Base-by-base conservation (phyloP, 805 yeast genomes). In the Saturnispora mendoncae region DNA sequence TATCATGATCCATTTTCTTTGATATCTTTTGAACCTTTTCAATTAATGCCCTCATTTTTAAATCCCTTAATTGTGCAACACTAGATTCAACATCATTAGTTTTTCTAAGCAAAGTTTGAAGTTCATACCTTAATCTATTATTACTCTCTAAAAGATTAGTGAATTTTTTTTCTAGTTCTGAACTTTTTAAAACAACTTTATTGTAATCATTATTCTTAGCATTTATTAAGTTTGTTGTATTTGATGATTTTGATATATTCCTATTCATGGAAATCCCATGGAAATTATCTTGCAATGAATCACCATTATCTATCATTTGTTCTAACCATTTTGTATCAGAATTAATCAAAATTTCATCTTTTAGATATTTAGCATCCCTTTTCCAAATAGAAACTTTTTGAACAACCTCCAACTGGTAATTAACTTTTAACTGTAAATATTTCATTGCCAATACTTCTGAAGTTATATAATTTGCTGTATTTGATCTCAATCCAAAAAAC, bases 61-160 rank as follows among this genome's bases (percentile, higher is more conserved):
- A 57, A 33, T 60, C 62, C 36, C 56, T 48, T 31, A 64, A 42
- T n/a, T 61, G 56, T 35, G 53, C 55, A 29, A 62, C 46, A 34
- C 78, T 69, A 21, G 77, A 78, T 50, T 79, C 84, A 6, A 81
- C 79, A 50, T 83, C 92, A 33, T 74, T 69, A 36, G 83, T 69
- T 49, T 81, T 77, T 18, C 72, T 69, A 25, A 69, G 69, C 24
- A 83, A 57, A 32, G 78, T 62, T 17, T 82, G 60, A 34, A 78
- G 62, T 53, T 83, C 90, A 55, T 83, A 83, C 49, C 76, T 74
- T 38, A 83, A 56, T 46, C 79, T 65, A 3, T 84, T 78, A 26
- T 74, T 71, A 38, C 75, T 60, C 7, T 78, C 71, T 38, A 71
- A 73, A 14, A 78, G 61, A 45, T 78, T 81, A 20, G 60, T 55